phyloP scores from a whole-genome alignment of 192 early-diverging fungal genomes.

The Glomus cerebriforme region DNA sequence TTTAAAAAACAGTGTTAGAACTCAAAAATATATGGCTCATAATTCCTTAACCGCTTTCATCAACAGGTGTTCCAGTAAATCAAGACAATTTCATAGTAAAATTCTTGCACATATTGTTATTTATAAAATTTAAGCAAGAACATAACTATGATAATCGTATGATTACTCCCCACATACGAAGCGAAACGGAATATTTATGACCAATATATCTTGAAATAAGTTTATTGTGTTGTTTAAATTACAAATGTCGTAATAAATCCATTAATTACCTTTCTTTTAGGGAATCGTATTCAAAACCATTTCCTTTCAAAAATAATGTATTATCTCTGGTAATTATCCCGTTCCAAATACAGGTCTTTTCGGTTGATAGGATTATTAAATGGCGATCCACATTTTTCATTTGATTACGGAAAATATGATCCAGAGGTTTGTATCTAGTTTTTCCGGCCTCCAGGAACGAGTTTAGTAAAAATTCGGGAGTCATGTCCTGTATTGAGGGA shows the following conservation, averaged over 20 bases:
- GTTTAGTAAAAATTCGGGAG: neutral
- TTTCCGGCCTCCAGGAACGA: neutral
- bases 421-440: neutral
- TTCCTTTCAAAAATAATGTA: constrained; percentile 18
- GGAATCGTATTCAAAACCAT: neutral
- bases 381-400: neutral
- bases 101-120: neutral
- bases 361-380: neutral
- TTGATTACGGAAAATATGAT: too few species aligned
- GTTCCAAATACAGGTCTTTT: neutral
- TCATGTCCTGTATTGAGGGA: constrained; percentile 9
- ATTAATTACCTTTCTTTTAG: constrained; percentile 14
- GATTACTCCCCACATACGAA: too few species aligned
- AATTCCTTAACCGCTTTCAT: too few species aligned
- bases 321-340: neutral
- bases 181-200: too few species aligned
- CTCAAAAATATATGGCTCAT: neutral
- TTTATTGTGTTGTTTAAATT: too few species aligned
- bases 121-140: too few species aligned
- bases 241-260: neutral
- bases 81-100: neutral
- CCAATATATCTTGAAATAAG: too few species aligned
- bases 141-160: too few species aligned
- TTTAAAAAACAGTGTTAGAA: neutral
- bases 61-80: too few species aligned